Evolutionary conservation across 192 early-diverging fungal genomes (phyloP).

Genomic region (Lobosporangium transversale): DNA sequence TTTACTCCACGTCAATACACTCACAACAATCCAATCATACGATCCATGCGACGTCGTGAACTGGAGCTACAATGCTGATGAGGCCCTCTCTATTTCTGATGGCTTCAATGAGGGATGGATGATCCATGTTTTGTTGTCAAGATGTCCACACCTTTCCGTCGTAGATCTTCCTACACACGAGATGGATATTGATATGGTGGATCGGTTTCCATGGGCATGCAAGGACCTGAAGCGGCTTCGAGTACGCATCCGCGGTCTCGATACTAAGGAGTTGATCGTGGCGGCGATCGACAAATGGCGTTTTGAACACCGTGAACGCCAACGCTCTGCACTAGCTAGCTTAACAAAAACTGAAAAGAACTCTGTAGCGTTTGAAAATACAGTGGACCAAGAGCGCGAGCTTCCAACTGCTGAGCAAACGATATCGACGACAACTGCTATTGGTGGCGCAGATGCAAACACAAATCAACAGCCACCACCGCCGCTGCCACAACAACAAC

Average conservation of each 20-base stretch:
- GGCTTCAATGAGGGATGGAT: constrained; percentile 5
- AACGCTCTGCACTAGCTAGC: background rate
- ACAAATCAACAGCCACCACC: background rate
- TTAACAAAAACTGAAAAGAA: background rate
- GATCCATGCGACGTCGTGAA: background rate
- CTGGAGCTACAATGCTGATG: background rate
- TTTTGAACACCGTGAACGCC: background rate
- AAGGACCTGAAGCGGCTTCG: background rate
- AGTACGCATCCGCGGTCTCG: constrained; percentile 4
- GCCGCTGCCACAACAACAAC: no score
- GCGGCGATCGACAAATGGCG: background rate
- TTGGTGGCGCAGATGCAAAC: background rate
- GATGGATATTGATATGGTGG: constrained; percentile 14
- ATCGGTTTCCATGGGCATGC: background rate
- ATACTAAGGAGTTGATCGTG: background rate
- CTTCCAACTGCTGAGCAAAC: background rate
- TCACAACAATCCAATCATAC: background rate
- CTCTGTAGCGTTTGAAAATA: background rate
- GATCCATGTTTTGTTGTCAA: background rate
- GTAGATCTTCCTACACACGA: constrained; percentile 2
- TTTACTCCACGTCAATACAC: background rate
- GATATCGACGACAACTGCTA: background rate
- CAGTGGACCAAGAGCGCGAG: no score
- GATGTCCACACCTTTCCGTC: background rate
- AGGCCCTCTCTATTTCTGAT: background rate